Percentiles rank a stretch among this genome's conserved stretches.
Evolutionary conservation across 345 rosid species (phyloP).

Genomic region (Clarkia xantiana): DNA sequence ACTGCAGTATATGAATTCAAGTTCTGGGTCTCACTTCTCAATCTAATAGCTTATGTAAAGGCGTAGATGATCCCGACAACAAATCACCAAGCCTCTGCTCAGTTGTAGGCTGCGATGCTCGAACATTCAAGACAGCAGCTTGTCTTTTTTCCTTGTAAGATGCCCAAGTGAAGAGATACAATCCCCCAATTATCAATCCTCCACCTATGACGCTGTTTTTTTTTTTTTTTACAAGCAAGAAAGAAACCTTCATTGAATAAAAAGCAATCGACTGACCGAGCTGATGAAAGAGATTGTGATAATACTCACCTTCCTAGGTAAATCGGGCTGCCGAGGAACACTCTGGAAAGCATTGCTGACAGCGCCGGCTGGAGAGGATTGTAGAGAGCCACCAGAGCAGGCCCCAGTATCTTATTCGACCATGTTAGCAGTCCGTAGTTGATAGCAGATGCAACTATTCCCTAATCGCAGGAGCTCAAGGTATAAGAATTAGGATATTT

Average conservation of each 20-base stretch:
- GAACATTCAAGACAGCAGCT: too few relatives aligned
- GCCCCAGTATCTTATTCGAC: conserved; percentile 95
- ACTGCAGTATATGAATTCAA: too few relatives aligned
- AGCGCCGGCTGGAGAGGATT: conserved; percentile 93
- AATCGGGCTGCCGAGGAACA: conserved; percentile 87
- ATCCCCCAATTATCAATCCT: neutral
- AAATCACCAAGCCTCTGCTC: too few relatives aligned
- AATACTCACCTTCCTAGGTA: conserved; percentile 71
- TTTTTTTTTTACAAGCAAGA: neutral
- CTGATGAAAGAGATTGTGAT: conserved; percentile 1
- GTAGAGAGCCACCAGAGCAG: conserved; percentile 91
- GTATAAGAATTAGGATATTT: too few relatives aligned
- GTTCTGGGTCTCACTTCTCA: too few relatives aligned
- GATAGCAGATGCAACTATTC: conserved; percentile 75
- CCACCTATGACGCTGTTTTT: neutral
- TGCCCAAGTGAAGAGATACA: conserved; percentile 7
- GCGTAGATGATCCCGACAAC: too few relatives aligned
- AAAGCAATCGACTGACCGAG: too few relatives aligned
- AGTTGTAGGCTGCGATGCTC: too few relatives aligned
- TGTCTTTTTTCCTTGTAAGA: neutral
- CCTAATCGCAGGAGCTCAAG: conserved; percentile 20
- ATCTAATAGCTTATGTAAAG: too few relatives aligned
- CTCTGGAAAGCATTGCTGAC: conserved; percentile 66
- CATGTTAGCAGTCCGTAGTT: conserved; percentile 89
- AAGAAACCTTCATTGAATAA: neutral